These are phyloP conservation scores for Racocetra persica DNA, from an alignment of 371 early-diverging fungal species.

Conservation along the genomic window DNA sequence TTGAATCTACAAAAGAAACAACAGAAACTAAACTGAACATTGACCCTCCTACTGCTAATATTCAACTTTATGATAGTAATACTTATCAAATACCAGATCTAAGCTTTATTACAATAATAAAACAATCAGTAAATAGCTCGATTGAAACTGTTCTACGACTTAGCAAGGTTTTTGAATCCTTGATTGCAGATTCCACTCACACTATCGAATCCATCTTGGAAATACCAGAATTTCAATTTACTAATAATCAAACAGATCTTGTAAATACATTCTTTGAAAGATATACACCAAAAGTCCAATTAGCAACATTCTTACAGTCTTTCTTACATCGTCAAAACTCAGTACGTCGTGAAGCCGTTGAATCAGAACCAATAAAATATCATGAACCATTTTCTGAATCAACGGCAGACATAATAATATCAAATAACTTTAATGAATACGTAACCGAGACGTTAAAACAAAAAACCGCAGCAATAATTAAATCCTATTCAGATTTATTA, in stretches of 20 bases:
- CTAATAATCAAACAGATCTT: neutral
- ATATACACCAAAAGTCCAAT: constrained; percentile 44
- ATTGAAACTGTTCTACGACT: constrained; percentile 50
- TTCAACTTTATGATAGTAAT: constrained; percentile 13
- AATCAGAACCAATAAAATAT: constrained; percentile 46
- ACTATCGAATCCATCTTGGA: neutral
- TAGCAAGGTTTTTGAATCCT: constrained; percentile 32
- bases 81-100: constrained; percentile 44
- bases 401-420: constrained; percentile 45
- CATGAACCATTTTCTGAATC: constrained; percentile 27
- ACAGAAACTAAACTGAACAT: neutral
- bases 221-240: constrained; percentile 18
- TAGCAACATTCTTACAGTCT: constrained; percentile 52
- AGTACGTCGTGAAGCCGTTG: constrained; percentile 49
- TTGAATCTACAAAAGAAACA: neutral
- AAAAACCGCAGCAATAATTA: constrained; percentile 43
- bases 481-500: constrained; percentile 36
- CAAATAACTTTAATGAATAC: constrained; percentile 44
- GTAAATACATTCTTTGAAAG: constrained; percentile 47
- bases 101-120: constrained; percentile 45
- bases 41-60: constrained; percentile 8
- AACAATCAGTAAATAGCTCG: constrained; percentile 38
- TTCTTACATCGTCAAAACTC: constrained; percentile 52
- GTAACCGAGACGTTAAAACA: constrained; percentile 42
- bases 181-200: constrained; percentile 4